These are phyloP conservation scores for Scenedesmus sp. DNA, from an alignment of 163 green algal genomes.

Conservation along the genomic window DNA sequence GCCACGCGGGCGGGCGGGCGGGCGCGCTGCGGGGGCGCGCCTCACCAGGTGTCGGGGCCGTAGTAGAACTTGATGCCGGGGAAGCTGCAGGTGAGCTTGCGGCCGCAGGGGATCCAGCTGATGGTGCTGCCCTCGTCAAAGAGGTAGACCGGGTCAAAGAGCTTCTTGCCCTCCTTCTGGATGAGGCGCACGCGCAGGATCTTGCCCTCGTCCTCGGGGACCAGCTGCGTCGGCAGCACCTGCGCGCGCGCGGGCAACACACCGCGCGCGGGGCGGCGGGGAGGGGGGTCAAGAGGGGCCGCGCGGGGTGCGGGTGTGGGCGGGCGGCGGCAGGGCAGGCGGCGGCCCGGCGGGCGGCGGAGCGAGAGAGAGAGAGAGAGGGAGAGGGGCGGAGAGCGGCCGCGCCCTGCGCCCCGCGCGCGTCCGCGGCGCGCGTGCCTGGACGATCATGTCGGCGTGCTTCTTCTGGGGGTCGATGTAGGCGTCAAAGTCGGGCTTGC, in stretches of 20 bases:
- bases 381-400: no score
- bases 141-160: slow-evolving; percentile 96
- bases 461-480: slow-evolving; percentile 99
- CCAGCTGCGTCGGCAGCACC: slow-evolving; percentile 99
- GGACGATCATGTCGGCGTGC: slow-evolving; percentile 96
- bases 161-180: slow-evolving; percentile 97
- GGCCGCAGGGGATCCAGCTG: slow-evolving; percentile 98
- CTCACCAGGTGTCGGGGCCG: slow-evolving; percentile 97
- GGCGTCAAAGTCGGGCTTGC: slow-evolving; percentile 99
- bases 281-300: not conserved
- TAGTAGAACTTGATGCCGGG: slow-evolving; percentile 99
- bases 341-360: no score
- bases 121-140: slow-evolving; percentile 99
- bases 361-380: no score
- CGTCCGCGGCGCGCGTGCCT: no score
- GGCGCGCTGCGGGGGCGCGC: no score
- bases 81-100: slow-evolving; percentile 99
- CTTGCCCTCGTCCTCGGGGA: slow-evolving; percentile 99
- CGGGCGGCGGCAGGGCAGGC: not conserved
- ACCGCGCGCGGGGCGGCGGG: no score
- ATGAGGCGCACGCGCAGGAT: slow-evolving; percentile 98
- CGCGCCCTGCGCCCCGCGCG: no score
- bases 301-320: not conserved
- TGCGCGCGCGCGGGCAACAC: no score
- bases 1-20: no score